phyloP scores from a whole-genome alignment of 2,329 filamentous ascomycete genomes.

The Clarireedia monteithiana region DNA sequence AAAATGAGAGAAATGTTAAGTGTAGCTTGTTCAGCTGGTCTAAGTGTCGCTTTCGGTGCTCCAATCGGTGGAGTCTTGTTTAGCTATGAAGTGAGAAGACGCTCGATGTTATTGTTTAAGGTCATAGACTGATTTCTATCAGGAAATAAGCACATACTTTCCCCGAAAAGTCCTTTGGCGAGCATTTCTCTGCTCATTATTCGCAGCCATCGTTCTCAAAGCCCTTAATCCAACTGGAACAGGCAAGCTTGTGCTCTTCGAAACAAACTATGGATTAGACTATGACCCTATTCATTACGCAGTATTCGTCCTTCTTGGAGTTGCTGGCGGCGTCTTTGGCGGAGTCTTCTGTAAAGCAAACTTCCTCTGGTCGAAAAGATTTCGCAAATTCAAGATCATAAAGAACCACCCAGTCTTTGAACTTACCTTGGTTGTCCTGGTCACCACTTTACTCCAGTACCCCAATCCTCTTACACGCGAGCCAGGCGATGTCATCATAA shows the following conservation, averaged over 20 bases:
- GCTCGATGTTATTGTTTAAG: neutral
- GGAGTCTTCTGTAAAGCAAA: slow-evolving; percentile 52
- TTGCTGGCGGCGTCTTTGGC: slow-evolving; percentile 51
- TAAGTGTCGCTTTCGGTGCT: slow-evolving; percentile 53
- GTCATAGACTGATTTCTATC: neutral
- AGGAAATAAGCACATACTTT: slow-evolving; percentile 54
- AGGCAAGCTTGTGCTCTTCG: slow-evolving; percentile 52
- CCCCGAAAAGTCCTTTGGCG: slow-evolving; percentile 51
- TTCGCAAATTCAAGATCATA: slow-evolving; percentile 44
- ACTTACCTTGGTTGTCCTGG: slow-evolving; percentile 44
- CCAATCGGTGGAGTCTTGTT: slow-evolving; percentile 55
- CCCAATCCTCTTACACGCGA: slow-evolving; percentile 47
- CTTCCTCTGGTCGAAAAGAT: slow-evolving; percentile 47
- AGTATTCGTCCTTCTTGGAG: slow-evolving; percentile 47
- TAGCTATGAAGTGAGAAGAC: slow-evolving; percentile 38
- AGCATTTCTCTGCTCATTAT: slow-evolving; percentile 49
- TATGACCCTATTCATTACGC: slow-evolving; percentile 48
- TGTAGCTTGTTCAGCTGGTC: slow-evolving; percentile 46
- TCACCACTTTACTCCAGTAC: slow-evolving; percentile 46
- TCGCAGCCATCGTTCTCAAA: slow-evolving; percentile 47
- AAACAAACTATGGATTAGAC: slow-evolving; percentile 50
- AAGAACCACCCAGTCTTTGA: slow-evolving; percentile 48
- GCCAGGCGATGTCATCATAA: slow-evolving; percentile 47
- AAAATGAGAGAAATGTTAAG: slow-evolving; percentile 52
- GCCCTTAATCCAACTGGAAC: slow-evolving; percentile 52